Evolutionary conservation across 352 stramenopile species (phyloP), one percentile per base, ranked within the genome.

Genomic region (Pythium aristosporum): DNA sequence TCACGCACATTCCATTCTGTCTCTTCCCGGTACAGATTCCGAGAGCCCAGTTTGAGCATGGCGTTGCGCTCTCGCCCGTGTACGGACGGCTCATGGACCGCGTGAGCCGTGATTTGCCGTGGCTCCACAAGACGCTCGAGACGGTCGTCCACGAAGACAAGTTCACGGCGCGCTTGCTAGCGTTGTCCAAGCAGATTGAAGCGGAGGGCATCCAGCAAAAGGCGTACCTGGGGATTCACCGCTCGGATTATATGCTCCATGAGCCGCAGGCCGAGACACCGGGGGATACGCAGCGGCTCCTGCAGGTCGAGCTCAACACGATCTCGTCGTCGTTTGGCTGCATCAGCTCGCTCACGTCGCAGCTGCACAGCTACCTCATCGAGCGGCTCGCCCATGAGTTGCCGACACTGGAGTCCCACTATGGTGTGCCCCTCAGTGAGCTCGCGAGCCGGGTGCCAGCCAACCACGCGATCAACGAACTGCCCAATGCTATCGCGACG

Each of bases 301-400:
- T 87, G 72, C 91, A 99, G 68, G 96, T 99, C 25, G 97, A 99
- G 74, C 79, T 99, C 52, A 99, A 99, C 76, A 99, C 97, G 32
- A 99, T 99, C 68, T 91, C 97, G 50, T 97, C 92, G 8, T 98
- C 93, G 3, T 99, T 99, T 75, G 96, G 76, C n/a, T 96, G 91
- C 59, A 88, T 99, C 58, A 97, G 93, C 30, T 92, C 87, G 12
- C 82, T 94, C 50, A 91, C 98, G 44, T 96, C 95, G 32, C 69
- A 83, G 28, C 76, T 99, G 75, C 97, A 99, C 77, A 69, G 75
- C 57, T 92, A 82, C 68, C 60, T 94, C 21, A 50, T 91, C 9
- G 66, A 55, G 25, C 79, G 85, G 41, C 62, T 89, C 9, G 78
- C 71, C 37, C 55, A 46, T 7, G 78, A 89, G 8, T 74, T 88